Percentiles rank a stretch among this genome's conserved stretches.
Evolutionary conservation across 345 rosid genomes (phyloP).

Genomic region (Rhizophora apiculata): DNA sequence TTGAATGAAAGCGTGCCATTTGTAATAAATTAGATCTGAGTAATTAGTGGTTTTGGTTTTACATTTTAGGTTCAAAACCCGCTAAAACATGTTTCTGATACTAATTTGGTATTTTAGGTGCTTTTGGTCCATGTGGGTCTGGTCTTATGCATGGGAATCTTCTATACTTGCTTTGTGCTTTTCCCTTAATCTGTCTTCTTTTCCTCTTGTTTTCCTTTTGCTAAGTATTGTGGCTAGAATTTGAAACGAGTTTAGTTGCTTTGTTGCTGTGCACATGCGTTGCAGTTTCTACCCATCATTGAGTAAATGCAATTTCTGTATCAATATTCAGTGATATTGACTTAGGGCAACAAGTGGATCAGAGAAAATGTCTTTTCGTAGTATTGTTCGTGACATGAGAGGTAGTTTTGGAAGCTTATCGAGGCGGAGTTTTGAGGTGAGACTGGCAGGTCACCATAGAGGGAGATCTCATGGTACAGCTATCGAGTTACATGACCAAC

Average conservation of each 20-base stretch:
- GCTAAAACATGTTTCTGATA: conserved; percentile 50
- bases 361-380: conserved; percentile 5
- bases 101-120: conserved; percentile 42
- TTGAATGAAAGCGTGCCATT: not conserved
- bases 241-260: conserved; percentile 22
- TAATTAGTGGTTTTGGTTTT: conserved; percentile 21
- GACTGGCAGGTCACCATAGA: conserved; percentile 7
- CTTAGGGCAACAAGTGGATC: conserved; percentile 1
- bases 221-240: conserved; percentile 32
- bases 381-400: conserved; percentile 6
- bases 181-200: conserved; percentile 22
- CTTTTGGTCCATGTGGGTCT: conserved; percentile 61
- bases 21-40: conserved; percentile 18
- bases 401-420: conserved; percentile 14
- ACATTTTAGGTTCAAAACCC: conserved; percentile 21
- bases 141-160: conserved; percentile 50
- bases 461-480: conserved; percentile 8
- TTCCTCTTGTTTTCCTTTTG: conserved; percentile 35
- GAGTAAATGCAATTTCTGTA: not conserved
- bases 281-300: not conserved
- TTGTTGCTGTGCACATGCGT: conserved; percentile 18
- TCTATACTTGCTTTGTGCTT: conserved; percentile 45
- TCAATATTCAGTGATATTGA: not conserved
- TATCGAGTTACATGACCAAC: conserved; percentile 6
- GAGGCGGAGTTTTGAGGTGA: conserved; percentile 11